phyloP scores from a whole-genome alignment of 495 filamentous ascomycete species.

The Tuber microsphaerosporum region DNA sequence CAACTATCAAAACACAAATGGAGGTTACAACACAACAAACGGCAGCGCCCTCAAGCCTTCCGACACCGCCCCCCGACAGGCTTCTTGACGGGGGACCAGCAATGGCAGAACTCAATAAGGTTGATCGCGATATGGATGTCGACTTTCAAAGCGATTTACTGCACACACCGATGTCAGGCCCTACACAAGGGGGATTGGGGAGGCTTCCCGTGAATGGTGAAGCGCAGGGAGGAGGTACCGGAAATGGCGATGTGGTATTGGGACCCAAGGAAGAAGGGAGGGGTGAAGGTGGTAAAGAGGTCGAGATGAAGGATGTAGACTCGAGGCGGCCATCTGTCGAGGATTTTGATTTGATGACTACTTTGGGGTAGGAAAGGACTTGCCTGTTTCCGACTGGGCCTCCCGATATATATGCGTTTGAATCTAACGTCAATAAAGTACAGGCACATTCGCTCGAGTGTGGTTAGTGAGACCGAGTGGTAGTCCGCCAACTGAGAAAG shows the following conservation, averaged over 20 bases:
- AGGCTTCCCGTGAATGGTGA: slow-evolving; percentile 1
- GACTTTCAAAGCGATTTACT: slow-evolving; percentile 28
- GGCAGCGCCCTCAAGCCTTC: slow-evolving; percentile 30
- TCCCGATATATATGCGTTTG: slow-evolving; percentile 20
- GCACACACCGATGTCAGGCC: slow-evolving; percentile 28
- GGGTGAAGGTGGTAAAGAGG: slow-evolving; percentile 17
- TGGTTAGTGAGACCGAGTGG: slow-evolving; percentile 66
- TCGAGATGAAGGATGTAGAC: slow-evolving; percentile 28
- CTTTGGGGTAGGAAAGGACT: slow-evolving; percentile 54
- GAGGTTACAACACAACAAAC: neutral
- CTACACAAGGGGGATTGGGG: slow-evolving; percentile 16
- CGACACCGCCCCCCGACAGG: slow-evolving; percentile 33
- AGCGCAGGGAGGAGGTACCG: slow-evolving; percentile 9
- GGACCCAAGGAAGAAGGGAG: slow-evolving; percentile 9
- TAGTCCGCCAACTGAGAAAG: slow-evolving; percentile 43
- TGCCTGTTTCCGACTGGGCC: slow-evolving; percentile 15
- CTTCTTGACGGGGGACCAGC: slow-evolving; percentile 29
- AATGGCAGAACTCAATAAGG: slow-evolving; percentile 15
- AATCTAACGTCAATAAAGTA: slow-evolving; percentile 47
- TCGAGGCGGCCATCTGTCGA: slow-evolving; percentile 45
- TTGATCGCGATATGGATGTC: slow-evolving; percentile 34
- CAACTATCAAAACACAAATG: neutral
- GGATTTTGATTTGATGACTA: slow-evolving; percentile 82
- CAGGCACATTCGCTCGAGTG: slow-evolving; percentile 88
- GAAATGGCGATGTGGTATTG: slow-evolving; percentile 6